Base-by-base conservation (phyloP, 2,329 filamentous ascomycete genomes). In the Myriosclerotinia curreyana region DNA sequence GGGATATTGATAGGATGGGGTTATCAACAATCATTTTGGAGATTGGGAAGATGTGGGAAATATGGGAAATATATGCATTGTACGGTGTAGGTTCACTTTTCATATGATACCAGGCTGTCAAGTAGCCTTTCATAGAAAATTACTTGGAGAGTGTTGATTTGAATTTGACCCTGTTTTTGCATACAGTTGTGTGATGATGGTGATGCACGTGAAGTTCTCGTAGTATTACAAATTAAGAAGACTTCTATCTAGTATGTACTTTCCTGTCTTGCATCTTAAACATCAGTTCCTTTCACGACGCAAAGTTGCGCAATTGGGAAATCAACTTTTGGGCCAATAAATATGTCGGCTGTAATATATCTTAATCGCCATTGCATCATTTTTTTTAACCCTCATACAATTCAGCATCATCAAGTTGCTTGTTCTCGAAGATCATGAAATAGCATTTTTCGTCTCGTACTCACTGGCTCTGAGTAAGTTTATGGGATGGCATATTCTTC, bases 51-150 rank as follows among this genome's bases (percentile, higher is more conserved):
- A 36, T 25, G 25, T 36, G 31, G 55, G 42, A 36, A 28, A 28
- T 15, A 25, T 36, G 31, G 55, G 42, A 36, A 28, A 28, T 15
- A 25, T 40, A 36, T 46, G 54, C 54, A 58, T 58, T 58, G 14
- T 22, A 58, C 28, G 54, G 42, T 48, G 40, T 58, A 58, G 20
- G 42, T 22, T 48, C 17, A 54, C 36, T 15, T 40, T 12, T 20
- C 28, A 12, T 17, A 58, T 48, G 55, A 58, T 58, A 58, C 31
- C 55, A 58, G 55, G 55, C 12, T 48, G 20, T 20, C 12, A 22
- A 36, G 38, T 48, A 4, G 28, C 28, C 0, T 36, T 55, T 44
- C 6, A 15, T 20, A 58, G 42, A 58, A 58, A 17, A 36, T 25
- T 22, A 36, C 42, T 36, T 25, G 55, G 25, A 48, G 20, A 22